A percentile compares a stretch with the other conserved stretches of the same genome.
These are phyloP conservation scores for Russula virescens DNA, from an alignment of 768 basidiomycete genomes.

Conservation along the genomic window DNA sequence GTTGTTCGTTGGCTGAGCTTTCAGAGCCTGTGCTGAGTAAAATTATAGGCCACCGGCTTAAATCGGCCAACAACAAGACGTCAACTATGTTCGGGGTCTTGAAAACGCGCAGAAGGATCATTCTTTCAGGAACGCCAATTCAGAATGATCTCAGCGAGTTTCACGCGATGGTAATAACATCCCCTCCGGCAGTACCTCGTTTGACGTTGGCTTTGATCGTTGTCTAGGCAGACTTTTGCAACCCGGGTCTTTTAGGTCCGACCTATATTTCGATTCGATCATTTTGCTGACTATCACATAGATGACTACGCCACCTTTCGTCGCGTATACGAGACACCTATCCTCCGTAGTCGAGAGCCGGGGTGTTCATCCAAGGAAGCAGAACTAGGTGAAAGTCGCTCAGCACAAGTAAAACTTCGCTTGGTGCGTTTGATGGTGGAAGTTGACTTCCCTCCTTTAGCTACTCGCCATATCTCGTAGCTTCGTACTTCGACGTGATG, in stretches of 20 bases:
- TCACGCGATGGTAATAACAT: slow-evolving; percentile 77
- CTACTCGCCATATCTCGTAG: slow-evolving; percentile 68
- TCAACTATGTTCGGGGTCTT: slow-evolving; percentile 79
- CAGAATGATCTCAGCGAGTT: slow-evolving; percentile 96
- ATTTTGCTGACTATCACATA: slow-evolving; percentile 29
- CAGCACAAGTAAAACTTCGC: slow-evolving; percentile 52
- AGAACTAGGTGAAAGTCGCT: slow-evolving; percentile 72
- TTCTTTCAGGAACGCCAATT: slow-evolving; percentile 94
- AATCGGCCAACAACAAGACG: slow-evolving; percentile 88
- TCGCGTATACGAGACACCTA: slow-evolving; percentile 80
- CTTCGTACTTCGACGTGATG: slow-evolving; percentile 88
- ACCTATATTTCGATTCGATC: slow-evolving; percentile 1
- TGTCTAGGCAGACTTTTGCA: slow-evolving; percentile 81
- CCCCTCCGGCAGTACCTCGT: neutral
- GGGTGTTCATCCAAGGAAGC: slow-evolving; percentile 65
- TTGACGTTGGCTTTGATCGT: neutral
- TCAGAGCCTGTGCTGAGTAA: neutral
- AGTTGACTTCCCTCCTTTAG: slow-evolving; percentile 34
- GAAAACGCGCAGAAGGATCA: slow-evolving; percentile 69
- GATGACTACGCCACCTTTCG: slow-evolving; percentile 74
- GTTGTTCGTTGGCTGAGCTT: slow-evolving; percentile 20
- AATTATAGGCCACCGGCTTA: slow-evolving; percentile 74
- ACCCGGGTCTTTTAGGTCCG: slow-evolving; percentile 81
- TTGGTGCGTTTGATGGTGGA: neutral
- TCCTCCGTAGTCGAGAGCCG: slow-evolving; percentile 78